Base-by-base conservation (phyloP, 768 basidiomycete species). In the Phaffia tasmanica region DNA sequence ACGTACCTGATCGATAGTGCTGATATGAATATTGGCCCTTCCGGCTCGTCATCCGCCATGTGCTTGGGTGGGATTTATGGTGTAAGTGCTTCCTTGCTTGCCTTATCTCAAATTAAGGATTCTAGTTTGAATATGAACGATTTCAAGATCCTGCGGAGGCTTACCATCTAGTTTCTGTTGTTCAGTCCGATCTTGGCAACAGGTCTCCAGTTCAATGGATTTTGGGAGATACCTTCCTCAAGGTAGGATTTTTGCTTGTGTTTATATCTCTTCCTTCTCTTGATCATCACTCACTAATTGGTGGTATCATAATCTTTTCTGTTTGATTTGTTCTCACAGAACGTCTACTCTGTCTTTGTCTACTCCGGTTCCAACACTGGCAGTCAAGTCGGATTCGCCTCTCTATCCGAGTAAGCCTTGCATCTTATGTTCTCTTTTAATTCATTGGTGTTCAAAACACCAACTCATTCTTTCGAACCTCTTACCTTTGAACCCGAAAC, bases 21-120 rank as follows among this genome's bases (percentile, higher is more conserved):
- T 8, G 94, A 98, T 75, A 92, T 99, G 77, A 79, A 81, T 72
- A 80, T 91, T 23, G 80, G 83, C n/a, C 75, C 80, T 62, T 75
- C 88, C 23, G 77, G 80, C 16, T 68, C 73, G 2, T 79, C 78
- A 48, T 68, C 62, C 1, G 69, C 65, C 19, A 78, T 77, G 49
- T 98, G 95, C 73, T 77, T 93, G 32, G 94, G 94, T 47, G 85
- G 88, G 0, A 86, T 98, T 78, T 98, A 95, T 72, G 80, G 80
- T n/a, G 59, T 61, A 29, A 8, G 59, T 61, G 7, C 1, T 27
- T 8, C 5, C 54, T 5, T 30, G 4, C 27, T 19, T 48, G 19
- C 42, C 23, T 21, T 42, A 11, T 42, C 11, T 11, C 35, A 11
- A 42, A 11, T 42, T 42, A 4, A 5, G 6, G 11, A 5, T 14